Base-by-base conservation (phyloP, 108 stramenopile species). In the Parmales sp. region DNA sequence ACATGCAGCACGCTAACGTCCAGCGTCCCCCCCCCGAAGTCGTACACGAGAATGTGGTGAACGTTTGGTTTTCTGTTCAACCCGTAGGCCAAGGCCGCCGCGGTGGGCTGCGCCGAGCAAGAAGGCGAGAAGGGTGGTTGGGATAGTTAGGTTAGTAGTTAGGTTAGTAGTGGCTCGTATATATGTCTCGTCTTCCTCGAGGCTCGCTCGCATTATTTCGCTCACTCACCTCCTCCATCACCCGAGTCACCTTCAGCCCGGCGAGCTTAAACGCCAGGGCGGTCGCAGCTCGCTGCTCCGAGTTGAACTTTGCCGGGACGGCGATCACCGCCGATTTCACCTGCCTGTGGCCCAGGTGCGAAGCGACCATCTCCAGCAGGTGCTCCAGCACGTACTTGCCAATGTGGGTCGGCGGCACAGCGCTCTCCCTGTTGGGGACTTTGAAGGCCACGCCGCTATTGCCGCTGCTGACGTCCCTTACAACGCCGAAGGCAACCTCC, bases 11-110 rank as follows among this genome's bases (percentile, higher is more conserved):
- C 44, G 9, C 88, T 7, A 60, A 98, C 88, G 76, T 96, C 97
- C 38, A 98, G 78, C 4, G 97, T 98, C 22, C 97, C 97, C 34
- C 96, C 97, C 26, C 95, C 97, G 78, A 96, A 94, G 69, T 98
- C 97, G 78, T 95, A 98, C 3, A 98, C 97, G 49, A 98, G 74
- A 44, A 98, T 93, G 78, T 92, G 88, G 72, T 96, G 87, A 2
- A 98, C 92, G 54, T 92, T 84, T 23, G 82, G 80, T 44, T 95
- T 94, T 67, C 85, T 90, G 68, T 96, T 89, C 67, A 98, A 77
- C 6, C 94, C 95, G 66, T 96, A 98, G 4, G 97, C 97, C 69
- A 98, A 72, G 19, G 97, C 97, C 29, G 97, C 97, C 8, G 95
- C 97, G 6, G 90, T 85, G 13, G 97, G 97, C 78, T 81, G n/a